Conservation (phyloP, 2,329 filamentous ascomycete genomes). For the Xylariaceae sp. region DNA sequence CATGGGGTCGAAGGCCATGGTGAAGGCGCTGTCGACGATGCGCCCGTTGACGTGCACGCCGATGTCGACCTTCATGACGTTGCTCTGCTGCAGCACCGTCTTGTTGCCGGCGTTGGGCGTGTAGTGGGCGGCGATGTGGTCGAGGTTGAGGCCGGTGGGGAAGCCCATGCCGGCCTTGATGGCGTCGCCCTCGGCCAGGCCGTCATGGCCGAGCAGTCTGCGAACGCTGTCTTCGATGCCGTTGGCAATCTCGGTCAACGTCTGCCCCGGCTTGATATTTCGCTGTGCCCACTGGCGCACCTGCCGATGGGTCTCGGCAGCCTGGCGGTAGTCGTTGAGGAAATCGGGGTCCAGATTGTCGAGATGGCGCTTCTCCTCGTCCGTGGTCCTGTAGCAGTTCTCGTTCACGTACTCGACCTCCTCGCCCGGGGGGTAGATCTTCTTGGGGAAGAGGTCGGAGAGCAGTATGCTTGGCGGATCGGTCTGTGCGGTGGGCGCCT, state of each 20-base stretch:
- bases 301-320: constrained; percentile 83
- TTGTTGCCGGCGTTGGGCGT: constrained; percentile 85
- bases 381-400: constrained; percentile 73
- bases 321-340: constrained; percentile 74
- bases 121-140: constrained; percentile 82
- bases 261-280: constrained; percentile 75
- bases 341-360: constrained; percentile 77
- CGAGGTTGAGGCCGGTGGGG: constrained; percentile 76
- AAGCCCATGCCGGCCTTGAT: constrained; percentile 80
- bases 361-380: constrained; percentile 77
- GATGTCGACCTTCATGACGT: constrained; percentile 80
- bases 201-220: constrained; percentile 68
- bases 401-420: constrained; percentile 73
- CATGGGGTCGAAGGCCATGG: constrained; percentile 66
- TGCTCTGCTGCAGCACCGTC: constrained; percentile 61
- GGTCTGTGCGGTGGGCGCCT: constrained; percentile 64
- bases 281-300: constrained; percentile 79
- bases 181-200: constrained; percentile 71
- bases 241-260: constrained; percentile 74
- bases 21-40: constrained; percentile 79
- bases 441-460: constrained; percentile 66
- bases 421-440: constrained; percentile 70
- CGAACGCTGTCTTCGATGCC: constrained; percentile 82
- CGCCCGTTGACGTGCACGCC: constrained; percentile 75
- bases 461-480: constrained; percentile 69